A percentile compares a stretch with the other conserved stretches of the same genome.
Evolutionary conservation across 192 early-diverging fungal genomes (phyloP).

Genomic region (Gamsiella multidivaricata): DNA sequence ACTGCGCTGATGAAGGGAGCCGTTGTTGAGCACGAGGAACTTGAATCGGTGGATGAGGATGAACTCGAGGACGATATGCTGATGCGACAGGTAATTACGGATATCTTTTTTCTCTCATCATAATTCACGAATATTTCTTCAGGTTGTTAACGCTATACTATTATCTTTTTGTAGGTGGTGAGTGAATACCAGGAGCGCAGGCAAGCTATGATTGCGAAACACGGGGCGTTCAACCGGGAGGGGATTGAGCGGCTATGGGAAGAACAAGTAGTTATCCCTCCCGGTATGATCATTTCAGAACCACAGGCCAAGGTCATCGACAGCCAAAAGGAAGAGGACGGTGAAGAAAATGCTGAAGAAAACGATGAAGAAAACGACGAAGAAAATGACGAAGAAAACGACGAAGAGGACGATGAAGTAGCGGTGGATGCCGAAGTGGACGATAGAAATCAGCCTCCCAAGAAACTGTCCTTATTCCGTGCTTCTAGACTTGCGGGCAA

Average conservation of each 20-base stretch:
- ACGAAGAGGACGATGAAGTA: not conserved
- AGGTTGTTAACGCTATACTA: not conserved
- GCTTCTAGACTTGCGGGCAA: constrained; percentile 40
- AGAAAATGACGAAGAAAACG: not conserved
- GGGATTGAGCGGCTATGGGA: constrained; percentile 47
- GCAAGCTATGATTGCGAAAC: constrained; percentile 49
- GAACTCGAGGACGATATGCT: constrained; percentile 63
- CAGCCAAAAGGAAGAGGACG: not conserved
- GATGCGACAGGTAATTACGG: constrained; percentile 51
- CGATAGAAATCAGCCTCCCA: constrained; percentile 38
- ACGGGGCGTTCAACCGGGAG: constrained; percentile 36
- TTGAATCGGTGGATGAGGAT: constrained; percentile 58
- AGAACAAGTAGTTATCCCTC: constrained; percentile 47
- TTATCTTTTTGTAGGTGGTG: constrained; percentile 24
- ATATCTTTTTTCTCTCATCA: not conserved
- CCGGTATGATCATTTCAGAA: constrained; percentile 44
- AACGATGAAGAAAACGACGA: not conserved
- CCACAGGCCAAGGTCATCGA: constrained; percentile 2
- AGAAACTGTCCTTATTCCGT: constrained; percentile 50
- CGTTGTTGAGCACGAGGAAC: constrained; percentile 56
- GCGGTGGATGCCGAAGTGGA: constrained; percentile 4
- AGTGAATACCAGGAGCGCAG: constrained; percentile 53
- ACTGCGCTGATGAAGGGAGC: constrained; percentile 56
- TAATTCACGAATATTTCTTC: not conserved
- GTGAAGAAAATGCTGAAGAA: not conserved